These are phyloP conservation scores for Chaetomium sp. DNA, from an alignment of 2,329 filamentous ascomycete species.

Conservation along the genomic window DNA sequence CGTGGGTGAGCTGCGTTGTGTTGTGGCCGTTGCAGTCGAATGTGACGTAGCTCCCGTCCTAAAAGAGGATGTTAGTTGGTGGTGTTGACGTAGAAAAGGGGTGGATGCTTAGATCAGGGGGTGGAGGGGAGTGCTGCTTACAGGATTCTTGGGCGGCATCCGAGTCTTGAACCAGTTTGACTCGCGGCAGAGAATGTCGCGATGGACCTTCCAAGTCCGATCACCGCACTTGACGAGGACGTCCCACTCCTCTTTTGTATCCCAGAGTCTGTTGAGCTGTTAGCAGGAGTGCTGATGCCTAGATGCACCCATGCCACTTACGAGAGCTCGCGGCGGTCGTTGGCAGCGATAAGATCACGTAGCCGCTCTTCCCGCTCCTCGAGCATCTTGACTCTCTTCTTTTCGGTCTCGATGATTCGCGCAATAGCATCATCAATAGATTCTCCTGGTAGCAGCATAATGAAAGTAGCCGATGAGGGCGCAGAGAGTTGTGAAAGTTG, in stretches of 20 bases:
- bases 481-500: neutral
- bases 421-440: neutral
- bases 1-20: conserved; percentile 28
- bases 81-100: conserved; percentile 1
- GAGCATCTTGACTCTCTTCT: neutral
- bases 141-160: conserved; percentile 21
- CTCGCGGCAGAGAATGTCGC: conserved; percentile 29
- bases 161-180: conserved; percentile 27
- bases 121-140: conserved; percentile 10
- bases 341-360: conserved; percentile 15
- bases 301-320: conserved; percentile 16
- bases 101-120: conserved; percentile 7
- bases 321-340: conserved; percentile 21
- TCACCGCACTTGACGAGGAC: conserved; percentile 28
- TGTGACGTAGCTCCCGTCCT: conserved; percentile 16
- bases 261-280: conserved; percentile 28
- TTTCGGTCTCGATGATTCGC: neutral
- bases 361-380: conserved; percentile 9
- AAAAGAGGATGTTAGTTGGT: neutral
- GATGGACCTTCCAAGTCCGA: conserved; percentile 26
- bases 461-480: neutral
- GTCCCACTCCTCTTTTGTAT: conserved; percentile 28
- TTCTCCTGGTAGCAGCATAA: neutral
- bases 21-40: conserved; percentile 30
- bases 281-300: neutral